phyloP scores from a whole-genome alignment of 495 filamentous ascomycete genomes.

The Daldinia vernicosa region DNA sequence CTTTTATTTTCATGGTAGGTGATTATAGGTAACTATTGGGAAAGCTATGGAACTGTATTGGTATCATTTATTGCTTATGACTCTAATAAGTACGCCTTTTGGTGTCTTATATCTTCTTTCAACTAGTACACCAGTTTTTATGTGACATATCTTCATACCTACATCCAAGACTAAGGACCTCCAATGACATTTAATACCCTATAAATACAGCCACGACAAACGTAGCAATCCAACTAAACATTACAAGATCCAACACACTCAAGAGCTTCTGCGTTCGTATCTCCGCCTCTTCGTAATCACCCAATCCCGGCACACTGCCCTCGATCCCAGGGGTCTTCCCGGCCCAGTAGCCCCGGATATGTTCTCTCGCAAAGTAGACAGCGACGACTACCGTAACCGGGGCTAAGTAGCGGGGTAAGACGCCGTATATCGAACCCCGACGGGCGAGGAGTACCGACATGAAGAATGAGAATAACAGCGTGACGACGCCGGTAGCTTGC shows the following conservation, averaged over 20 bases:
- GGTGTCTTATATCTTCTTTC: background rate
- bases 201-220: background rate
- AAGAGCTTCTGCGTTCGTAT: background rate
- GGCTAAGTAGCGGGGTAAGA: conserved; percentile 14
- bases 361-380: conserved; percentile 19
- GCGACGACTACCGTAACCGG: conserved; percentile 10
- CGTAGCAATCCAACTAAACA: background rate
- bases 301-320: conserved; percentile 34
- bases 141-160: too few relatives aligned
- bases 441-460: conserved; percentile 22
- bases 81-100: too few relatives aligned
- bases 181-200: background rate
- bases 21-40: too few relatives aligned
- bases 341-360: conserved; percentile 28
- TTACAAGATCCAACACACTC: background rate
- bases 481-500: conserved; percentile 47
- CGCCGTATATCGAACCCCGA: conserved; percentile 20
- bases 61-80: too few relatives aligned
- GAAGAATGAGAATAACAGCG: conserved; percentile 27
- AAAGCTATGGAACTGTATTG: too few relatives aligned
- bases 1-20: background rate
- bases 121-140: background rate
- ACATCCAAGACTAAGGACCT: too few relatives aligned
- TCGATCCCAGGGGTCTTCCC: conserved; percentile 9
- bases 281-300: conserved; percentile 30